phyloP scores from a whole-genome alignment of 208 protist species.

The Acanthamoeba divionensis region DNA sequence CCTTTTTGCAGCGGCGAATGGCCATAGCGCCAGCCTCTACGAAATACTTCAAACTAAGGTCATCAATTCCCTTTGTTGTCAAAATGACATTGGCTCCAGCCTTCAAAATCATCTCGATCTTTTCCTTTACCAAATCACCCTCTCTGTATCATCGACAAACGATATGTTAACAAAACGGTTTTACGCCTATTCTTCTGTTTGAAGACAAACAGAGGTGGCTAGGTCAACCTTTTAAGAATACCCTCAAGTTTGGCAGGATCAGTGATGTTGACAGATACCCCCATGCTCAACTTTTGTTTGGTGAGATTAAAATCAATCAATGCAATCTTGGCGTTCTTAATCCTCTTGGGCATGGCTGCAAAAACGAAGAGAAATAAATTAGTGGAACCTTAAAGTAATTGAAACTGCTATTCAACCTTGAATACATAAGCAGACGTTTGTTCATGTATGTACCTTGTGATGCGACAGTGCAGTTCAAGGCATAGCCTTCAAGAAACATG shows the following conservation, averaged over 20 bases:
- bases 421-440: neutral
- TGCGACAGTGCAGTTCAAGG: conserved; percentile 94
- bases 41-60: conserved; percentile 98
- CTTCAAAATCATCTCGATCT: conserved; percentile 95
- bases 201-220: neutral
- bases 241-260: conserved; percentile 96
- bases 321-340: conserved; percentile 97
- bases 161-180: neutral
- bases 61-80: conserved; percentile 98
- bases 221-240: conserved; percentile 78
- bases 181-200: neutral
- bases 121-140: conserved; percentile 95
- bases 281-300: conserved; percentile 94
- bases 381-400: neutral
- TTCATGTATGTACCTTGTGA: conserved; percentile 83
- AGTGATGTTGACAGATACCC: conserved; percentile 94
- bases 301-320: conserved; percentile 98
- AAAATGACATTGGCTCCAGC: conserved; percentile 98
- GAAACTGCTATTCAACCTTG: neutral
- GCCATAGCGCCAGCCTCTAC: conserved; percentile 95
- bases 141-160: conserved; percentile 83
- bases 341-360: conserved; percentile 91
- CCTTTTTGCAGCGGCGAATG: conserved; percentile 93
- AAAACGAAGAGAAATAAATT: neutral
- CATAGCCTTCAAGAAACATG: conserved; percentile 91